phyloP scores from a whole-genome alignment of 768 basidiomycete genomes.

The Suillus spraguei region DNA sequence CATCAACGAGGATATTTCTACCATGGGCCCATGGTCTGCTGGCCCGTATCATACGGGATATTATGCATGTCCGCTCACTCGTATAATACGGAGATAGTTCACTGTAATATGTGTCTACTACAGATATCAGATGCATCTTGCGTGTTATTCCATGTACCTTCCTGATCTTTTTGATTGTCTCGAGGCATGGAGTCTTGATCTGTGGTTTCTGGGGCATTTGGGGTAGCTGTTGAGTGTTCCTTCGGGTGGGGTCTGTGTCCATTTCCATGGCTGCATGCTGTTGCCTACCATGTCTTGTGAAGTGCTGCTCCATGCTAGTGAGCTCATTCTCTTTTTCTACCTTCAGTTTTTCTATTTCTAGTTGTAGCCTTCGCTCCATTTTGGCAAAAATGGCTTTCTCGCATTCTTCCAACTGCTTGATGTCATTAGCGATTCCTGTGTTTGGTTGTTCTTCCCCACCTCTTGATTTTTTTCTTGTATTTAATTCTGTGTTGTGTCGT shows the following conservation, averaged over 20 bases:
- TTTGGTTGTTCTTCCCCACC: neutral
- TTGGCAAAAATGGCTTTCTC: neutral
- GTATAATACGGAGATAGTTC: no score
- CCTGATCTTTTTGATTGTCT: neutral
- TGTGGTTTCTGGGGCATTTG: neutral
- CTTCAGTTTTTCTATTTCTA: conserved; percentile 9
- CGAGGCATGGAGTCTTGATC: neutral
- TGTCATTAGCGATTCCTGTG: neutral
- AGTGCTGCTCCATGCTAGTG: conserved; percentile 14
- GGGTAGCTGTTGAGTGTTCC: neutral
- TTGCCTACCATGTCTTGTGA: neutral
- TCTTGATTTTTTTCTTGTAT: neutral
- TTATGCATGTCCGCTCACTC: no score
- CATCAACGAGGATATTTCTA: no score
- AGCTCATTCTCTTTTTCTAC: conserved; percentile 15
- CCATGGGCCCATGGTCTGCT: no score
- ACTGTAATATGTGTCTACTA: no score
- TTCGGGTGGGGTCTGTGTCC: neutral
- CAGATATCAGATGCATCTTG: neutral
- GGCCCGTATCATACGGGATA: no score
- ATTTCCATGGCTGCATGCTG: neutral
- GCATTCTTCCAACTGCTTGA: neutral
- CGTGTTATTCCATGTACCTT: neutral
- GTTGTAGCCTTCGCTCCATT: neutral
- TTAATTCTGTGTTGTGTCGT: neutral